A percentile compares a stretch with the other conserved stretches of the same genome.
phyloP scores from a whole-genome alignment of 1,284 basidiomycete genomes.

The Fomitopsis pinicola region DNA sequence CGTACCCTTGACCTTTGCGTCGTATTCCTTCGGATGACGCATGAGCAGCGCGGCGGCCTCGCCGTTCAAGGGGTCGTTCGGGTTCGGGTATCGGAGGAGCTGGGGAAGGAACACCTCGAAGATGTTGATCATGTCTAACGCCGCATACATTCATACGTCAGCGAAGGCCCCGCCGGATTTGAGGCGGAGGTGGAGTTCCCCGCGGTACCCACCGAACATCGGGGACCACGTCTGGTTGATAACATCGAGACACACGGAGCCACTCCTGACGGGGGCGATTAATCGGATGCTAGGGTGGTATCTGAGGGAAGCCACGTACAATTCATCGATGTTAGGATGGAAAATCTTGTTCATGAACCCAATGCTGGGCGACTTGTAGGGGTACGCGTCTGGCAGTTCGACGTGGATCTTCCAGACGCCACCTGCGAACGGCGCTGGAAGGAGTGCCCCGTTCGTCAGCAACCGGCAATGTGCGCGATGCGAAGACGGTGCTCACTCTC shows the following conservation, averaged over 20 bases:
- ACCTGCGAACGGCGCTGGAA: constrained; percentile 86
- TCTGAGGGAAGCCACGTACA: constrained; percentile 47
- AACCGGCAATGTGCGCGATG: not conserved
- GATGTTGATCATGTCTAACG: constrained; percentile 96
- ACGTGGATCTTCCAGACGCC: constrained; percentile 99
- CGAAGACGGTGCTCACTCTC: constrained; percentile 71
- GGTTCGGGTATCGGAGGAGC: constrained; percentile 95
- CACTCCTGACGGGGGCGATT: constrained; percentile 55
- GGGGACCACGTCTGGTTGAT: constrained; percentile 99
- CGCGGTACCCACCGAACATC: constrained; percentile 79
- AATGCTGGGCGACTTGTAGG: constrained; percentile 98
- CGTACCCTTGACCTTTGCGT: constrained; percentile 81
- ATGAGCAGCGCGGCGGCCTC: constrained; percentile 96
- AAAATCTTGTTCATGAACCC: constrained; percentile 99
- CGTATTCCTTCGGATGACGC: constrained; percentile 95
- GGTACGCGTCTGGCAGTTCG: constrained; percentile 98
- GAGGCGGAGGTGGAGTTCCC: not conserved
- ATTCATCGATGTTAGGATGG: constrained; percentile 97
- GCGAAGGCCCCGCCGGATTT: not conserved
- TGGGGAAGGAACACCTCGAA: constrained; percentile 98
- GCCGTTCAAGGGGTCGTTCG: constrained; percentile 95
- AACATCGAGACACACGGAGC: constrained; percentile 93
- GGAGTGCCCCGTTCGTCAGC: not conserved
- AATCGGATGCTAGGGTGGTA: not conserved
- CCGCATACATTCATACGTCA: not conserved